A percentile compares a stretch with the other conserved stretches of the same genome.
Evolutionary conservation across 345 rosid genomes (phyloP).

Genomic region (Arabidopsis arenosa): DNA sequence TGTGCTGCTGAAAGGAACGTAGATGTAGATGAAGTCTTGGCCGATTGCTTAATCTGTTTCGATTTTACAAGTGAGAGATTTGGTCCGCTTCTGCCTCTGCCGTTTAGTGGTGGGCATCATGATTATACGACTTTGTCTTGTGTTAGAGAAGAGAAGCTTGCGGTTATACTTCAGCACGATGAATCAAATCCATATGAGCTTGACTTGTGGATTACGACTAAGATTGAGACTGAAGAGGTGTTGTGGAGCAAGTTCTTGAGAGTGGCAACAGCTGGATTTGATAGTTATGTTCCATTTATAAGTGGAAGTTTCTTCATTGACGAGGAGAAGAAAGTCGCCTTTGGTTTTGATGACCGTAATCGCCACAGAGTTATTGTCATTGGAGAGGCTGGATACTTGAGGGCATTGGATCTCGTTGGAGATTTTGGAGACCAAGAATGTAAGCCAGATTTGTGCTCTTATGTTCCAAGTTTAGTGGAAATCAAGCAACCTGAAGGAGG

Average conservation of each 20-base stretch:
- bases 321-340: neutral
- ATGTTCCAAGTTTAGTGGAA: slow-evolving; percentile 9
- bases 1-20: neutral
- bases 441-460: neutral
- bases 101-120: neutral
- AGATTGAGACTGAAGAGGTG: neutral
- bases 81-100: neutral
- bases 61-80: slow-evolving; percentile 7
- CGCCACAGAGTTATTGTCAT: neutral
- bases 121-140: neutral
- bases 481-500: slow-evolving; percentile 4
- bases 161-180: neutral
- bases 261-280: neutral
- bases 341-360: neutral
- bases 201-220: neutral
- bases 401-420: neutral
- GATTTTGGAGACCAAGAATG: neutral
- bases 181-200: neutral
- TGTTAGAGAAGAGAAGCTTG: slow-evolving; percentile 20
- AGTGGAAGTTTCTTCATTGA: neutral
- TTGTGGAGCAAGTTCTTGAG: slow-evolving; percentile 9
- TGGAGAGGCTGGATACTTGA: neutral
- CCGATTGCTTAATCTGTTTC: neutral
- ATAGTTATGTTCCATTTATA: neutral
- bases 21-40: neutral